Conservation (phyloP, 352 stramenopile species). For the Hyaloperonospora brassicae region DNA sequence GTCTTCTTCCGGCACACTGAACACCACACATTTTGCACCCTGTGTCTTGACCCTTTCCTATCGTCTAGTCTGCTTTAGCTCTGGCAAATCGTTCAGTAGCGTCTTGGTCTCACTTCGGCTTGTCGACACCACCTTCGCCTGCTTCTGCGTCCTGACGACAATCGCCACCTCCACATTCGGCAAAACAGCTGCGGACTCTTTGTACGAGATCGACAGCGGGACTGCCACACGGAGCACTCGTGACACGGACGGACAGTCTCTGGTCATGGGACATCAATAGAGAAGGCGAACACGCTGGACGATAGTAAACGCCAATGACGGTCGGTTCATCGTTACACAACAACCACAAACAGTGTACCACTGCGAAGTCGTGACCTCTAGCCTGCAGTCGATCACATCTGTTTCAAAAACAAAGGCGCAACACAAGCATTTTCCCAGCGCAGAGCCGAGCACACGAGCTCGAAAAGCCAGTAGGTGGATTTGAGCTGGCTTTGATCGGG, state of each 20-base stretch:
- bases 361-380: slow-evolving; percentile 18
- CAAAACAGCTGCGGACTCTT: slow-evolving; percentile 10
- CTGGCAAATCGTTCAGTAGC: slow-evolving; percentile 6
- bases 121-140: slow-evolving; percentile 9
- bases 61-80: slow-evolving; percentile 37
- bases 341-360: slow-evolving; percentile 21
- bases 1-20: slow-evolving; percentile 51
- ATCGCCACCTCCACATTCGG: slow-evolving; percentile 6
- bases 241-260: slow-evolving; percentile 7
- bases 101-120: slow-evolving; percentile 17
- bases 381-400: slow-evolving; percentile 9
- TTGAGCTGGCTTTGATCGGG: slow-evolving; percentile 34
- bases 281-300: too few species aligned
- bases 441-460: slow-evolving; percentile 58
- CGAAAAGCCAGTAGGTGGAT: slow-evolving; percentile 27
- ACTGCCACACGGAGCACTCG: slow-evolving; percentile 4
- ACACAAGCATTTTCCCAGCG: slow-evolving; percentile 53
- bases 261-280: slow-evolving; percentile 1
- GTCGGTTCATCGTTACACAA: slow-evolving; percentile 10
- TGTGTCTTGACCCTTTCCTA: slow-evolving; percentile 46
- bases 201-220: neutral
- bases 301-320: too few species aligned
- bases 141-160: slow-evolving; percentile 9
- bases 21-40: slow-evolving; percentile 15
- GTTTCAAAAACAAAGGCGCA: slow-evolving; percentile 43